These are phyloP conservation scores for Cylindrotheca fusiformis DNA, from an alignment of 108 stramenopile genomes.

Conservation along the genomic window DNA sequence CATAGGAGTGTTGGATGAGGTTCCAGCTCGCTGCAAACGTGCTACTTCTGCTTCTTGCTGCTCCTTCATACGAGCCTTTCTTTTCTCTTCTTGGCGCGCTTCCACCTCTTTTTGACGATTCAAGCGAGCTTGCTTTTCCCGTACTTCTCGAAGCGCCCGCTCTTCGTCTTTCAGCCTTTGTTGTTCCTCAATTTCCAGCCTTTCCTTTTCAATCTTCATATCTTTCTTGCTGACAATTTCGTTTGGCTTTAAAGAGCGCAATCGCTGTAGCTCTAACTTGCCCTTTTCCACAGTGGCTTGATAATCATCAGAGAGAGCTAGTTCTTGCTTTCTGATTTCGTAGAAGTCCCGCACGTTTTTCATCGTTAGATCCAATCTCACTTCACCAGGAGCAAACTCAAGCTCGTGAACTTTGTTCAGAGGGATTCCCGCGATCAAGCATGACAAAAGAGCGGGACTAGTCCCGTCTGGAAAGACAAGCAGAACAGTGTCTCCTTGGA, in stretches of 20 bases:
- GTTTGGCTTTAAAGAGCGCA: conserved; percentile 10
- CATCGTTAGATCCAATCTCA: conserved; percentile 52
- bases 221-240: conserved; percentile 36
- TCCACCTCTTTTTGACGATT: background rate
- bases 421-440: conserved; percentile 77
- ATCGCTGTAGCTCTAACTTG: conserved; percentile 13
- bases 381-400: conserved; percentile 62
- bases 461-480: conserved; percentile 80
- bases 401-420: conserved; percentile 63
- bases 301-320: conserved; percentile 10
- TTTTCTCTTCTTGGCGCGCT: conserved; percentile 1
- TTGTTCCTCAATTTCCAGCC: conserved; percentile 20
- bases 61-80: background rate
- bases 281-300: conserved; percentile 18
- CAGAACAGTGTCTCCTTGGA: conserved; percentile 73
- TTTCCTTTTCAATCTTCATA: conserved; percentile 27
- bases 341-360: conserved; percentile 15
- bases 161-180: conserved; percentile 8
- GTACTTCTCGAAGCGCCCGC: background rate
- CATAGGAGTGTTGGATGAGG: background rate
- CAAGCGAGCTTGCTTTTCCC: conserved; percentile 16
- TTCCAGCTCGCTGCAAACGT: background rate
- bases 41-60: background rate
- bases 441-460: conserved; percentile 67
- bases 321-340: conserved; percentile 12